A percentile compares a stretch with the other conserved stretches of the same genome.
These are phyloP conservation scores for Chlamydomonas applanata DNA, from an alignment of 139 green algal genomes.

Conservation along the genomic window DNA sequence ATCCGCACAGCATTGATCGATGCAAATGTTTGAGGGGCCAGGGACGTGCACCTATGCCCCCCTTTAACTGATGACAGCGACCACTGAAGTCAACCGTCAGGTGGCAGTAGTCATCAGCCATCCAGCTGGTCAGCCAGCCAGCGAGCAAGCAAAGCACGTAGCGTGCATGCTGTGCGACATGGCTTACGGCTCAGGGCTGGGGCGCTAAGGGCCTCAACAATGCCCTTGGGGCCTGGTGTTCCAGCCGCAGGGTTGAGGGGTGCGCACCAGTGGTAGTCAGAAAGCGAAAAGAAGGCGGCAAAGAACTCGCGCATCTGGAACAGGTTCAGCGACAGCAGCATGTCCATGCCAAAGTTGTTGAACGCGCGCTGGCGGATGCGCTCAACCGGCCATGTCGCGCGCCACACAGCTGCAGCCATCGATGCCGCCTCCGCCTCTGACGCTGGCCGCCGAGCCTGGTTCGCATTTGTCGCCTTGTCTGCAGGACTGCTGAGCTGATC, in stretches of 20 bases:
- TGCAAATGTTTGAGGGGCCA: too few relatives aligned
- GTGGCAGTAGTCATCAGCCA: too few relatives aligned
- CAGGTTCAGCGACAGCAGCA: conserved; percentile 84
- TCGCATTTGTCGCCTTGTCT: conserved; percentile 44
- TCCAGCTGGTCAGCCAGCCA: too few relatives aligned
- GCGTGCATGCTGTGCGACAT: too few relatives aligned
- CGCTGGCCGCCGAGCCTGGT: background rate
- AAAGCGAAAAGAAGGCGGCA: conserved; percentile 91
- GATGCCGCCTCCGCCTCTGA: conserved; percentile 52
- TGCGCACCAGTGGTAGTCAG: conserved; percentile 75
- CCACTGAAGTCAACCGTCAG: too few relatives aligned
- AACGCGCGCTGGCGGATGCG: conserved; percentile 91
- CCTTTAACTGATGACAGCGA: too few relatives aligned
- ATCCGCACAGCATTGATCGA: background rate
- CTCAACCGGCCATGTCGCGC: conserved; percentile 81
- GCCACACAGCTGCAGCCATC: conserved; percentile 78
- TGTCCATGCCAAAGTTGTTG: conserved; percentile 96
- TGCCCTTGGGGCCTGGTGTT: too few relatives aligned
- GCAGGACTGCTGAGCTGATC: conserved; percentile 59
- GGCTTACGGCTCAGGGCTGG: too few relatives aligned
- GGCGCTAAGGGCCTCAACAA: too few relatives aligned
- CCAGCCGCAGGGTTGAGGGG: too few relatives aligned
- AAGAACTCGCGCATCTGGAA: conserved; percentile 91
- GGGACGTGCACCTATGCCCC: too few relatives aligned
- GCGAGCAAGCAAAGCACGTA: too few relatives aligned